phyloP scores from a whole-genome alignment of 352 stramenopile genomes.

The Phytophthora citrophthora region DNA sequence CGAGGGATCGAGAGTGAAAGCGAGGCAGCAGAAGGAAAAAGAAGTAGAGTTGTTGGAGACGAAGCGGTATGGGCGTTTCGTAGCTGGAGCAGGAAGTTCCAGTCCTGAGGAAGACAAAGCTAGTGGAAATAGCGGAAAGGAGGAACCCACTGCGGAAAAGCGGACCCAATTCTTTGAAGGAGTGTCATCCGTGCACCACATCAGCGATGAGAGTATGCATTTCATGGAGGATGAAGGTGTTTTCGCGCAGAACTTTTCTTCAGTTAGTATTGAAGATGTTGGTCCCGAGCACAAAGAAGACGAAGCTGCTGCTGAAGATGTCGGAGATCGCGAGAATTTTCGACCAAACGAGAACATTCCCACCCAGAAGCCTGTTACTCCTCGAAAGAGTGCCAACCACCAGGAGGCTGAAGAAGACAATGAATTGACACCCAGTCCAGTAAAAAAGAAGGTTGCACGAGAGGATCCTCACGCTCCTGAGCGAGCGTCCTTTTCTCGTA shows the following conservation, averaged over 20 bases:
- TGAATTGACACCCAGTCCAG: constrained; percentile 26
- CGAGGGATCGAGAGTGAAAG: not conserved
- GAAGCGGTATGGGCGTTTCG: constrained; percentile 50
- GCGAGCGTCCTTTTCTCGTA: constrained; percentile 2
- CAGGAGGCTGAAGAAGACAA: constrained; percentile 36
- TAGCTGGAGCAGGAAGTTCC: constrained; percentile 10
- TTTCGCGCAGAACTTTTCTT: constrained; percentile 56
- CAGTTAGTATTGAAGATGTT: constrained; percentile 44
- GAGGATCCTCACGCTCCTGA: constrained; percentile 26
- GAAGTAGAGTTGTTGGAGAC: constrained; percentile 44
- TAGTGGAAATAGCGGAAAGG: not conserved
- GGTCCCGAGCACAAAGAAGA: constrained; percentile 3
- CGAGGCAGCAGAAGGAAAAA: constrained; percentile 7
- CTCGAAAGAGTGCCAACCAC: constrained; percentile 31
- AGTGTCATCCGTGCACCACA: constrained; percentile 75
- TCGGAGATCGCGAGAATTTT: constrained; percentile 6
- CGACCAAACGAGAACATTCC: constrained; percentile 14
- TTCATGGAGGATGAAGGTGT: constrained; percentile 62
- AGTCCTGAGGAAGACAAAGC: constrained; percentile 17
- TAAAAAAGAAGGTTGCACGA: constrained; percentile 44
- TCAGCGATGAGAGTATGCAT: constrained; percentile 62
- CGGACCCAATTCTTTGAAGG: constrained; percentile 56
- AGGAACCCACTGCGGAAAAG: constrained; percentile 1
- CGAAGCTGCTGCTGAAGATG: not conserved
- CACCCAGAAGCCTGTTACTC: not conserved